Evolutionary conservation across 179 eudicot species (phyloP).

Genomic region (Spinacia oleracea): DNA sequence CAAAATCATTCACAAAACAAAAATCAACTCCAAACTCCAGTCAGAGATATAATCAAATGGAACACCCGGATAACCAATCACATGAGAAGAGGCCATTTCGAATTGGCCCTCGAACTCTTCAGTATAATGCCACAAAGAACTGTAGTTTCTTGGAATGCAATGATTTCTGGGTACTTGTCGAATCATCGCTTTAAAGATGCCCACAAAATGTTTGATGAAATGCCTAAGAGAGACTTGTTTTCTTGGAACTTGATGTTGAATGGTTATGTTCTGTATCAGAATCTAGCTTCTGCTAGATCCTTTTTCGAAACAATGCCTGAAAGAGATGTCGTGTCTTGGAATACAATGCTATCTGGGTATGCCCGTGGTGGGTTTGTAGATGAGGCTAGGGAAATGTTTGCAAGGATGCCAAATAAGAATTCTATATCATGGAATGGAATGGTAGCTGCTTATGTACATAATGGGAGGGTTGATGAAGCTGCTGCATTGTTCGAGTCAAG

Average conservation of each 20-base stretch:
- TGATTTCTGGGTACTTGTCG: conserved; percentile 23
- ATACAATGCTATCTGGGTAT: conserved; percentile 37
- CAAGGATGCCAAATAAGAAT: conserved; percentile 33
- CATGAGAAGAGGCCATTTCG: conserved; percentile 17
- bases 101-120: conserved; percentile 8
- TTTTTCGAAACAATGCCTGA: conserved; percentile 46
- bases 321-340: conserved; percentile 34
- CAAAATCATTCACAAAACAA: background rate
- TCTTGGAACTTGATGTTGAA: conserved; percentile 45
- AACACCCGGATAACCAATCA: conserved; percentile 8
- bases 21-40: background rate
- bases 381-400: conserved; percentile 35
- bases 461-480: conserved; percentile 21
- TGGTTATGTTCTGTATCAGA: conserved; percentile 32
- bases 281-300: conserved; percentile 34
- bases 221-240: conserved; percentile 41
- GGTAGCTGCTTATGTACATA: conserved; percentile 17
- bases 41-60: conserved; percentile 8
- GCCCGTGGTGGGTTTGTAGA: conserved; percentile 28
- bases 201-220: conserved; percentile 17
- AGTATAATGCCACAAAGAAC: background rate
- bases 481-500: conserved; percentile 9
- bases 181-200: conserved; percentile 15
- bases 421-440: conserved; percentile 22
- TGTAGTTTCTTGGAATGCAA: conserved; percentile 28